Conservation (phyloP, 768 basidiomycete genomes). For the Termitomyces eurrhizus region DNA sequence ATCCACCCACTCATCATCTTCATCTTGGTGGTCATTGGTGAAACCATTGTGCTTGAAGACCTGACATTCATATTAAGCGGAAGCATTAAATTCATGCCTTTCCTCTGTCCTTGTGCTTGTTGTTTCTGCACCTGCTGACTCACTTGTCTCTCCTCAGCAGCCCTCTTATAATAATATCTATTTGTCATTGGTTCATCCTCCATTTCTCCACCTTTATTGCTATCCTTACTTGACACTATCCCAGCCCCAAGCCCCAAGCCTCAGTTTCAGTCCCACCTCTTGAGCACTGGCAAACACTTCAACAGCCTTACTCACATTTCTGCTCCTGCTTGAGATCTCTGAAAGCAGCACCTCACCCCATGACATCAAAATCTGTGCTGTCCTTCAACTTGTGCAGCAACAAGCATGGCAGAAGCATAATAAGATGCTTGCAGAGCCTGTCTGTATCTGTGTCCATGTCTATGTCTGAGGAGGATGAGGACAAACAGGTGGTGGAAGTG, state of each 20-base stretch:
- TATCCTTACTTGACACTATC: background rate
- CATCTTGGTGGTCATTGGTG: constrained; percentile 12
- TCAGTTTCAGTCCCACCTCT: background rate
- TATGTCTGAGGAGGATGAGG: background rate
- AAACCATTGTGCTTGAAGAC: constrained; percentile 14
- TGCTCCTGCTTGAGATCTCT: constrained; percentile 19
- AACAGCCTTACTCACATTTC: background rate
- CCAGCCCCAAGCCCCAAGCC: background rate
- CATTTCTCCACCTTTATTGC: no score
- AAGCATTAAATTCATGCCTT: constrained; percentile 9
- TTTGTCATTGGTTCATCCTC: background rate
- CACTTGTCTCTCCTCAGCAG: background rate
- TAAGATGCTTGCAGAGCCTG: constrained; percentile 19
- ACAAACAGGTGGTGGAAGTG: background rate
- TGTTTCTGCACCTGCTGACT: background rate
- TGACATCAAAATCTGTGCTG: constrained; percentile 39
- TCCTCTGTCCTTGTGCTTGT: background rate
- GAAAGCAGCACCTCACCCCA: constrained; percentile 52
- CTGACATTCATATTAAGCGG: constrained; percentile 21
- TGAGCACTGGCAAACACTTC: constrained; percentile 13
- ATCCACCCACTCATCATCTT: background rate
- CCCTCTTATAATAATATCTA: background rate
- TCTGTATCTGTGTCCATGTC: constrained; percentile 4
- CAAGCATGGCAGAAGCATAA: constrained; percentile 46
- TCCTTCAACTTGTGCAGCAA: constrained; percentile 47